These are phyloP conservation scores for Globisporangium iwayamae DNA, from an alignment of 352 stramenopile genomes.

Conservation along the genomic window DNA sequence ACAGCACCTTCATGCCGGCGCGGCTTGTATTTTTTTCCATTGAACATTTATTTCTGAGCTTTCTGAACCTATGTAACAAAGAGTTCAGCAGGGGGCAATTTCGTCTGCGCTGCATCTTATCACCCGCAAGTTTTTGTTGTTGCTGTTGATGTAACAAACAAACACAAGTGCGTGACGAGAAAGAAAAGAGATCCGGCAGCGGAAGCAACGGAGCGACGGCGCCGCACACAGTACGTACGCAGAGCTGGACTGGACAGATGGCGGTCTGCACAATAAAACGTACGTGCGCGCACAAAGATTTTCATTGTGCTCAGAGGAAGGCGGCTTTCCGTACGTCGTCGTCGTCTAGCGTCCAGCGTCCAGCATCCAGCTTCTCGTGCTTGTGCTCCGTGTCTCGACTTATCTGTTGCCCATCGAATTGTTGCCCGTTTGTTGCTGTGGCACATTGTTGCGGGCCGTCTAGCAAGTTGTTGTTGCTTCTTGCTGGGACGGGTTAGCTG, in stretches of 20 bases:
- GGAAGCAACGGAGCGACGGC: neutral
- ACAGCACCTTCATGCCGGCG: too few species aligned
- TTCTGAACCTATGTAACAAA: too few species aligned
- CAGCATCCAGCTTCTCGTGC: neutral
- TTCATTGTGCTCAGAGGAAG: neutral
- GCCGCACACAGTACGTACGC: neutral
- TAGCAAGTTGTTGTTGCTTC: neutral
- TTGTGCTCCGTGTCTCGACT: neutral
- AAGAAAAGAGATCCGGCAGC: neutral
- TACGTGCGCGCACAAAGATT: neutral
- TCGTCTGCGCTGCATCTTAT: too few species aligned
- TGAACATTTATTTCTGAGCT: too few species aligned
- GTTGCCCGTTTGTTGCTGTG: neutral
- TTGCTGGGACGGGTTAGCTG: too few species aligned
- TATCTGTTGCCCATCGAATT: neutral
- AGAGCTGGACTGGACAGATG: neutral
- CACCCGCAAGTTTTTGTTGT: too few species aligned
- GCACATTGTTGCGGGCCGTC: neutral
- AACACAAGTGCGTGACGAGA: neutral
- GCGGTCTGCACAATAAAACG: neutral
- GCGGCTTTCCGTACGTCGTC: neutral
- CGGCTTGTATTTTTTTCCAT: too few species aligned
- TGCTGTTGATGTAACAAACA: too few species aligned
- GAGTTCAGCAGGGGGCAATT: too few species aligned
- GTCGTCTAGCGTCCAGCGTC: neutral